Conservation (phyloP, 306 rosid genomes). For the Elaeagnus macrophylla region DNA sequence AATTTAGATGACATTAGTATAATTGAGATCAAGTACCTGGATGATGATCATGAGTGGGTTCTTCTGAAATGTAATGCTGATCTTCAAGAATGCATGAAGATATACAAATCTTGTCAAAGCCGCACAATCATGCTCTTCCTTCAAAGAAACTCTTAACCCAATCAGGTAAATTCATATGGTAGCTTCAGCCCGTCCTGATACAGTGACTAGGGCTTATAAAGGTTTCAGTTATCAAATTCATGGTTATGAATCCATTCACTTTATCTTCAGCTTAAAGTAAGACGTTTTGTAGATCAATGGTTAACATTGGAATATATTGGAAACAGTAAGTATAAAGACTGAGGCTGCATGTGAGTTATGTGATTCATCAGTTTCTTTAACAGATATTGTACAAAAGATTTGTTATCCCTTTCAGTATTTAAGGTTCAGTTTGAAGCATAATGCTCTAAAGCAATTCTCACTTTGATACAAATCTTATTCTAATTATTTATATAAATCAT, state of each 20-base stretch:
- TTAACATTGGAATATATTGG: conserved; percentile 9
- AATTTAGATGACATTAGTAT: conserved; percentile 31
- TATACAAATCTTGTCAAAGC: conserved; percentile 35
- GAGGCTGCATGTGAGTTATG: background rate
- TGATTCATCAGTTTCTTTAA: background rate
- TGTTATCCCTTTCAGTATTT: background rate
- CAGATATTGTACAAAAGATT: background rate
- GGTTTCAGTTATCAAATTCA: background rate
- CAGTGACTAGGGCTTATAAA: background rate
- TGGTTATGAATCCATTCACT: conserved; percentile 7
- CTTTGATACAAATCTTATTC: too few species aligned
- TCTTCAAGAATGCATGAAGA: conserved; percentile 47
- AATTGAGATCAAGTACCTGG: conserved; percentile 37
- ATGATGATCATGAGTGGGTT: conserved; percentile 47
- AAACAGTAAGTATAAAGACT: conserved; percentile 2
- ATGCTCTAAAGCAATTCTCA: too few species aligned
- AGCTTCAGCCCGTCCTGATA: conserved; percentile 23
- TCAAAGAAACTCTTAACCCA: conserved; percentile 34
- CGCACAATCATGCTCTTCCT: conserved; percentile 41
- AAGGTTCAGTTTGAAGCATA: too few species aligned
- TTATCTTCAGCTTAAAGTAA: conserved; percentile 5
- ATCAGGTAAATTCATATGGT: conserved; percentile 27
- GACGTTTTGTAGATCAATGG: conserved; percentile 8
- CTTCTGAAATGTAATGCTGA: conserved; percentile 45
- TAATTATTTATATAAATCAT: too few species aligned